Evolutionary conservation across 1,284 basidiomycete species (phyloP).

Genomic region (Moesziomyces parantarcticus): DNA sequence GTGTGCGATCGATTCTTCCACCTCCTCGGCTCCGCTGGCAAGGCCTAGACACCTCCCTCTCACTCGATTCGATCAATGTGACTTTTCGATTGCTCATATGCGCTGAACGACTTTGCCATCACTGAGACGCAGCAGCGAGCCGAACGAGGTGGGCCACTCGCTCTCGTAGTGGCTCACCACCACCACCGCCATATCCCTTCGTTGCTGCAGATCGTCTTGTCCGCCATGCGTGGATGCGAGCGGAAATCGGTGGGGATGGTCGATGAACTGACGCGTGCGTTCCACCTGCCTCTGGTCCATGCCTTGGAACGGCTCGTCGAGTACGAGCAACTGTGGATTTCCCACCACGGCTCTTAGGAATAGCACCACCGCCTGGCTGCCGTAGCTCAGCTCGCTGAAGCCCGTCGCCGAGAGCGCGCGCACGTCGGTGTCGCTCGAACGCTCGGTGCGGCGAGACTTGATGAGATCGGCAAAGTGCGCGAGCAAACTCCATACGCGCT

Average conservation of each 20-base stretch:
- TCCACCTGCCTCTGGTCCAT: constrained; percentile 57
- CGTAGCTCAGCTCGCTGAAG: constrained; percentile 49
- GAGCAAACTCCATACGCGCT: constrained; percentile 36
- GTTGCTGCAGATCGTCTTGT: constrained; percentile 21
- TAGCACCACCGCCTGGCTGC: constrained; percentile 61
- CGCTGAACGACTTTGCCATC: constrained; percentile 52
- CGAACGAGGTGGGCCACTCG: constrained; percentile 61
- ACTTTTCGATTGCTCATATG: too few relatives aligned
- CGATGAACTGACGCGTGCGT: constrained; percentile 48
- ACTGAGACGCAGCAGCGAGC: constrained; percentile 48
- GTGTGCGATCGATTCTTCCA: constrained; percentile 37
- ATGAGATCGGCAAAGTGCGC: constrained; percentile 50
- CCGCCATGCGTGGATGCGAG: constrained; percentile 17
- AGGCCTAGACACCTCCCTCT: constrained; percentile 11
- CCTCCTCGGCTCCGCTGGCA: constrained; percentile 30
- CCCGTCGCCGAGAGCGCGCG: constrained; percentile 4
- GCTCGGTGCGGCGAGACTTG: constrained; percentile 4
- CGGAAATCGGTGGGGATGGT: constrained; percentile 21
- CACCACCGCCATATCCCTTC: constrained; percentile 47
- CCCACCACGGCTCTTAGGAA: constrained; percentile 61
- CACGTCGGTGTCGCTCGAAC: not conserved
- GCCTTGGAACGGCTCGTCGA: constrained; percentile 67
- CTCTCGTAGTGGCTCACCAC: constrained; percentile 63
- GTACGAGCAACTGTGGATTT: constrained; percentile 54
- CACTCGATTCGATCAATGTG: too few relatives aligned